Conservation (phyloP, 495 filamentous ascomycete genomes). For the Aspergillus biplanus region DNA sequence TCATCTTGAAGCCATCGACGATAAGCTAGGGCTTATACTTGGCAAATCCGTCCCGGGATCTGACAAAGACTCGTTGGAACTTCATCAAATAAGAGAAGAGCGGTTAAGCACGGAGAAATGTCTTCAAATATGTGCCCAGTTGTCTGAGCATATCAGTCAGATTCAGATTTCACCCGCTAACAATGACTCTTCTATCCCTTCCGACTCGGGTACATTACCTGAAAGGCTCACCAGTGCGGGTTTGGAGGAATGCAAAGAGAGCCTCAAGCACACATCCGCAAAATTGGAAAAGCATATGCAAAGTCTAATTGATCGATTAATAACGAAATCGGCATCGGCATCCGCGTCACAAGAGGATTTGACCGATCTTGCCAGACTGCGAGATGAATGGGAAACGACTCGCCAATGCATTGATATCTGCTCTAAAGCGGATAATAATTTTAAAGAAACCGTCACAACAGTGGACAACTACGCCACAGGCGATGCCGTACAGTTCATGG, state of each 20-base stretch:
- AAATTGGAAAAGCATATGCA: conserved; percentile 43
- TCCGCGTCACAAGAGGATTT: conserved; percentile 35
- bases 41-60: conserved; percentile 17
- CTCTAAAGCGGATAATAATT: conserved; percentile 35
- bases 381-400: conserved; percentile 43
- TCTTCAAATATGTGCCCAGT: conserved; percentile 44
- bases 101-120: conserved; percentile 45
- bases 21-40: conserved; percentile 34
- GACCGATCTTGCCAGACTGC: conserved; percentile 38
- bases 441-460: conserved; percentile 38
- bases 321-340: conserved; percentile 36
- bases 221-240: conserved; percentile 39
- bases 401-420: conserved; percentile 43
- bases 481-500: conserved; percentile 46
- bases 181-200: conserved; percentile 19
- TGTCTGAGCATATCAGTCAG: conserved; percentile 42
- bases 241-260: conserved; percentile 45
- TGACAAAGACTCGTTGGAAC: conserved; percentile 32
- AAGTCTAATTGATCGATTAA: conserved; percentile 35
- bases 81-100: conserved; percentile 41
- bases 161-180: conserved; percentile 26
- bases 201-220: conserved; percentile 24
- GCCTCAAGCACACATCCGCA: conserved; percentile 29
- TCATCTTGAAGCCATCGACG: conserved; percentile 40
- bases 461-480: conserved; percentile 45